These are phyloP conservation scores for Gastroboletus turbinatus DNA, from an alignment of 1,284 basidiomycete genomes.

Conservation along the genomic window DNA sequence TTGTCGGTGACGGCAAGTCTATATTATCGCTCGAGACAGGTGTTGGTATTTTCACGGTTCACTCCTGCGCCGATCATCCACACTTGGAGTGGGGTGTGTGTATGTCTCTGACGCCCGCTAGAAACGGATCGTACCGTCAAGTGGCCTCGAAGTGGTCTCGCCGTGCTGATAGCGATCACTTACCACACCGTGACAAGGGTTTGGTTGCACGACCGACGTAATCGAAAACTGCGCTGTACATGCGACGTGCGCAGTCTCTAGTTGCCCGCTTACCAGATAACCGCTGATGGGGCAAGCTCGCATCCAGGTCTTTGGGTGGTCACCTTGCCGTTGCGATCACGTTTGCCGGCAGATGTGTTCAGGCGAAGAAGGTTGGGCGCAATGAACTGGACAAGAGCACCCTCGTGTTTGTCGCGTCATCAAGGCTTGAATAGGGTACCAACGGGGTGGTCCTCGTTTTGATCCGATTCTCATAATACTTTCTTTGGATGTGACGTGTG, in stretches of 20 bases:
- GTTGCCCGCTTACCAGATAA: neutral
- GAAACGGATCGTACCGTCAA: constrained; percentile 3
- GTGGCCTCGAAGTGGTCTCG: neutral
- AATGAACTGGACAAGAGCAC: neutral
- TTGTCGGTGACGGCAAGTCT: neutral
- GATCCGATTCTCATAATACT: constrained; percentile 8
- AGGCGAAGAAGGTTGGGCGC: neutral
- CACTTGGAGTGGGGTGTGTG: neutral
- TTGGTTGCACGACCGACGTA: constrained; percentile 6
- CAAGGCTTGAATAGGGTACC: constrained; percentile 1
- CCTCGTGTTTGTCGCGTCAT: constrained; percentile 1
- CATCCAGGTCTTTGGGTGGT: neutral
- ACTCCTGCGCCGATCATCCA: constrained; percentile 13
- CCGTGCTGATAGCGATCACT: constrained; percentile 3
- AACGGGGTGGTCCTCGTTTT: neutral
- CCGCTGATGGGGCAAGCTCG: neutral
- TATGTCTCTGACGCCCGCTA: neutral
- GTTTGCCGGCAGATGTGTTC: neutral
- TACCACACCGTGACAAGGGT: neutral
- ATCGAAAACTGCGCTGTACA: constrained; percentile 3
- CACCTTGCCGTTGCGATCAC: neutral
- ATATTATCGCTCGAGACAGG: constrained; percentile 5
- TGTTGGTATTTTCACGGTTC: neutral
- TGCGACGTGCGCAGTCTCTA: neutral
- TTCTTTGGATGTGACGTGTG: neutral